A percentile compares a stretch with the other conserved stretches of the same genome.
Evolutionary conservation across 2,329 filamentous ascomycete genomes (phyloP).

Genomic region (Scedosporium boydii): DNA sequence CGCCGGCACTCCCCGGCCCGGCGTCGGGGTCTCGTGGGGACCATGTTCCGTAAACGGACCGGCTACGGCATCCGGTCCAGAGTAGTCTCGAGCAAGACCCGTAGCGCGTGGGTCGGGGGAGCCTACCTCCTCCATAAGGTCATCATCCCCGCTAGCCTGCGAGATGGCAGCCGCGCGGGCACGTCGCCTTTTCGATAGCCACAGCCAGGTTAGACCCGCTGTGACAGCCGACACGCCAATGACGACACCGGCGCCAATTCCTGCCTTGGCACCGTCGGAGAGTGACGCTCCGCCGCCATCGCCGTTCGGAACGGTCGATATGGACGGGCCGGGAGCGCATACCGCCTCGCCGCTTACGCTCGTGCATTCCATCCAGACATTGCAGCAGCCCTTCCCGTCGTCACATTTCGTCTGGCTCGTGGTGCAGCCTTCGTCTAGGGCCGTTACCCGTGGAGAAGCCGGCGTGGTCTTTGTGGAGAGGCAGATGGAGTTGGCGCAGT

Average conservation of each 20-base stretch:
- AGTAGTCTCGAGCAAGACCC: conserved; percentile 30
- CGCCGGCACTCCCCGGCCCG: conserved; percentile 29
- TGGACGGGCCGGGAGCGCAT: conserved; percentile 27
- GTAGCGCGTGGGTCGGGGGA: conserved; percentile 11
- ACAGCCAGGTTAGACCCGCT: conserved; percentile 29
- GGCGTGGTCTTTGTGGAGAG: conserved; percentile 11
- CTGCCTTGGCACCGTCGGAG: conserved; percentile 42
- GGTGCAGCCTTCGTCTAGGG: conserved; percentile 32
- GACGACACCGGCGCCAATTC: conserved; percentile 45
- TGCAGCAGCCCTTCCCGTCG: conserved; percentile 41
- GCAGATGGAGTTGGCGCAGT: conserved; percentile 26
- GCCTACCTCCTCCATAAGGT: conserved; percentile 24
- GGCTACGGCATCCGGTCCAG: conserved; percentile 30
- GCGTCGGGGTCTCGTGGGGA: conserved; percentile 19
- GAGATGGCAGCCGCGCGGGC: conserved; percentile 12
- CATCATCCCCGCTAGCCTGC: conserved; percentile 12
- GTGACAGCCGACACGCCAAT: conserved; percentile 32
- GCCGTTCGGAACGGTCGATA: conserved; percentile 20
- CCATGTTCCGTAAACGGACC: conserved; percentile 37
- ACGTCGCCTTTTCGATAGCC: conserved; percentile 28
- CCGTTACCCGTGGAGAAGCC: conserved; percentile 19
- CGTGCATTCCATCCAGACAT: conserved; percentile 32
- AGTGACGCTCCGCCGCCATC: conserved; percentile 18
- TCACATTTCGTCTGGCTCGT: conserved; percentile 33
- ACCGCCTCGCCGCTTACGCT: conserved; percentile 23